Conservation (phyloP, 257 asterid species). For the Fraxinus americana region DNA sequence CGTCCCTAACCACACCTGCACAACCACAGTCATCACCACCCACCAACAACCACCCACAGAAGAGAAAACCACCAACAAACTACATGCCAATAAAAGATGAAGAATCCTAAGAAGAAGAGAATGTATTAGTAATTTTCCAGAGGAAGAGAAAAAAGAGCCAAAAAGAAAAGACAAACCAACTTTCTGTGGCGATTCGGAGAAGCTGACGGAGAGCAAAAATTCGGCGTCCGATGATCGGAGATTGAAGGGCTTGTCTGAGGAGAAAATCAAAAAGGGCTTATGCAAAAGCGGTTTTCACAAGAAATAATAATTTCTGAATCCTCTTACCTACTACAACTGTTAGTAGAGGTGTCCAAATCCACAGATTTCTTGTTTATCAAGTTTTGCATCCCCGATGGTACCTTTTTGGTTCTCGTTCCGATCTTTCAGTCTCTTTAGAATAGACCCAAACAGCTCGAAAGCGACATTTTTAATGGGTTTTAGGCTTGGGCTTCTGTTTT, state of each 20-base stretch:
- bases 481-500: slow-evolving; percentile 49
- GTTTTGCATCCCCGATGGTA: slow-evolving; percentile 20
- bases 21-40: no score
- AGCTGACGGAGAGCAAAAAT: slow-evolving; percentile 61
- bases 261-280: slow-evolving; percentile 56
- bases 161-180: slow-evolving; percentile 47
- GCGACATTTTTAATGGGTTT: slow-evolving; percentile 39
- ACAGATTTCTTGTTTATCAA: slow-evolving; percentile 13
- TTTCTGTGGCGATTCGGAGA: slow-evolving; percentile 59
- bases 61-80: no score
- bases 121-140: background rate
- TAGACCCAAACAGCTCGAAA: slow-evolving; percentile 60
- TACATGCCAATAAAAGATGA: background rate
- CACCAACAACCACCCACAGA: no score
- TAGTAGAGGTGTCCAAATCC: slow-evolving; percentile 48
- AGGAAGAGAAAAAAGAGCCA: background rate
- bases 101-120: background rate
- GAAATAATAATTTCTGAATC: slow-evolving; percentile 30
- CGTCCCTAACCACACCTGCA: no score
- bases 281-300: slow-evolving; percentile 37
- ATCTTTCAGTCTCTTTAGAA: slow-evolving; percentile 58
- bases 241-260: slow-evolving; percentile 45
- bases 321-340: slow-evolving; percentile 30
- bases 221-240: slow-evolving; percentile 60
- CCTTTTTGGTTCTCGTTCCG: slow-evolving; percentile 51